Conservation (phyloP, 495 filamentous ascomycete species). For the Lophiostoma macrostomum region DNA sequence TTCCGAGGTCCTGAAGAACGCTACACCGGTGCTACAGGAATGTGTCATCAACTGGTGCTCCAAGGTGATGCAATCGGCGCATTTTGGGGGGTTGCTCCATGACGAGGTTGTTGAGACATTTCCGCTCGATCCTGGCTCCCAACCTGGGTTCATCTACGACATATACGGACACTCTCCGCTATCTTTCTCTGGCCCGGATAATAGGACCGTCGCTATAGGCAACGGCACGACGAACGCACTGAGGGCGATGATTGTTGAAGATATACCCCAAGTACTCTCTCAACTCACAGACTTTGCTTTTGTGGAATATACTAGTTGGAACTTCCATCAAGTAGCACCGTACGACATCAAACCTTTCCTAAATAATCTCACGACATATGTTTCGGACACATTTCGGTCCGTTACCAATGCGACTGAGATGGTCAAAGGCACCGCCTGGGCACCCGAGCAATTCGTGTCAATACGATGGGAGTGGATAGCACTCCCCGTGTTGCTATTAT, state of each 20-base stretch:
- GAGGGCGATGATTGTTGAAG: not conserved
- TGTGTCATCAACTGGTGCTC: constrained; percentile 23
- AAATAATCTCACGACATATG: not conserved
- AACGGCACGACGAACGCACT: not conserved
- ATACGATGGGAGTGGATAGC: constrained; percentile 22
- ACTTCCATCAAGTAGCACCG: constrained; percentile 3
- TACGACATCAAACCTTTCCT: constrained; percentile 15
- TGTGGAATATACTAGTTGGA: no score
- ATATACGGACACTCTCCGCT: not conserved
- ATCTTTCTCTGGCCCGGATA: not conserved
- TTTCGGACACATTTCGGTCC: constrained; percentile 11
- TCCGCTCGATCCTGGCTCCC: not conserved
- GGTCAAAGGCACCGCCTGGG: constrained; percentile 5
- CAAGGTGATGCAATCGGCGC: not conserved
- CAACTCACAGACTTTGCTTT: no score
- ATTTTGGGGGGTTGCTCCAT: not conserved
- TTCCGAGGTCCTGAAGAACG: not conserved
- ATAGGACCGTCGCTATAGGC: not conserved
- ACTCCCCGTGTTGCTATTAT: constrained; percentile 5
- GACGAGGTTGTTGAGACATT: not conserved
- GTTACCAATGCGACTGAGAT: not conserved
- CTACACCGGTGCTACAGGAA: constrained; percentile 13
- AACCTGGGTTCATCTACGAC: no score
- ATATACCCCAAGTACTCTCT: not conserved
- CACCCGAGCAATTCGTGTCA: constrained; percentile 5